These are phyloP conservation scores for Peronospora belbahrii DNA, from an alignment of 352 stramenopile species.

Conservation along the genomic window DNA sequence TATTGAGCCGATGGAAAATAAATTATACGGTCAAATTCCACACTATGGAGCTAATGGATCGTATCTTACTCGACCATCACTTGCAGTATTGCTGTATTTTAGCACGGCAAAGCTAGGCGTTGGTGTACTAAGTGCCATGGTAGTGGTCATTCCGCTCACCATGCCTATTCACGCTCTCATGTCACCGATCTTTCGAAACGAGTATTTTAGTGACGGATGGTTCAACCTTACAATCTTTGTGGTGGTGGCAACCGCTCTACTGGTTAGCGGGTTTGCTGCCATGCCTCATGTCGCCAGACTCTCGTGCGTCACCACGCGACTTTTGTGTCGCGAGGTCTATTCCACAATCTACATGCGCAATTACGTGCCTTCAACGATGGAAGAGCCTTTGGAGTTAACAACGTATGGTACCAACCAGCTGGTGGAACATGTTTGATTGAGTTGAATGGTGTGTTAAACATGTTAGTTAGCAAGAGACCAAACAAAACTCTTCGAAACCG, in stretches of 20 bases:
- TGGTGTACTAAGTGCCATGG: conserved; percentile 27
- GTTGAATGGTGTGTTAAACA: too few relatives aligned
- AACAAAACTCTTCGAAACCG: too few relatives aligned
- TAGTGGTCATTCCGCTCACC: conserved; percentile 32
- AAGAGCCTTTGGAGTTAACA: conserved; percentile 1
- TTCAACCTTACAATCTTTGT: conserved; percentile 20
- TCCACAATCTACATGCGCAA: conserved; percentile 25
- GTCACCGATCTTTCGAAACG: conserved; percentile 22
- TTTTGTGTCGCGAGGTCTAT: conserved; percentile 43
- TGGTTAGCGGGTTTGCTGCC: conserved; percentile 29
- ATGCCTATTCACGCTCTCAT: conserved; percentile 36
- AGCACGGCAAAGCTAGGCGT: conserved; percentile 34
- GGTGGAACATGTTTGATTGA: conserved; percentile 18
- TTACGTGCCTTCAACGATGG: conserved; percentile 1
- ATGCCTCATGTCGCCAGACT: conserved; percentile 45
- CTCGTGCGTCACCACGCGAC: conserved; percentile 38
- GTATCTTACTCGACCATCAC: conserved; percentile 19
- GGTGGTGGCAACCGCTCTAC: conserved; percentile 16
- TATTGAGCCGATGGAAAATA: conserved; percentile 32
- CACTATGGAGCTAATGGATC: conserved; percentile 20
- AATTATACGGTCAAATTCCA: conserved; percentile 27
- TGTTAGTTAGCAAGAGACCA: too few relatives aligned
- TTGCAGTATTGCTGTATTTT: conserved; percentile 40
- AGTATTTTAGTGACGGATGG: conserved; percentile 25
- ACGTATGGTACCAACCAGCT: conserved; percentile 23